Evolutionary conservation across 2,329 filamentous ascomycete genomes (phyloP), one percentile per base, ranked within the genome.

Genomic region (Aspergillus novoparasiticus): DNA sequence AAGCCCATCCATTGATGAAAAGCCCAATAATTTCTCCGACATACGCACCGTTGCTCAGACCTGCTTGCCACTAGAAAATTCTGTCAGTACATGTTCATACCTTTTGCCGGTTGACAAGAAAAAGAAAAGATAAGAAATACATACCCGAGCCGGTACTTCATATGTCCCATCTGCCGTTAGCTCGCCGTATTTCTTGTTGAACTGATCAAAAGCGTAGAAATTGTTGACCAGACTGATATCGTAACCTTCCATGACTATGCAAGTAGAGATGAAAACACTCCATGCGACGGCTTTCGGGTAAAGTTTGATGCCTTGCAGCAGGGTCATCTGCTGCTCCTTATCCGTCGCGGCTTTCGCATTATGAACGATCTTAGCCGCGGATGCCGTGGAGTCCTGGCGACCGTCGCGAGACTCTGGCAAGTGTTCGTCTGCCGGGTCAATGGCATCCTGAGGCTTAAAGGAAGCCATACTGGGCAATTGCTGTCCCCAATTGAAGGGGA

Each of bases 221-320:
- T 94, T 94, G 81, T 90, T 92, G 71, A 95, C 87, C 59, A 96
- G 82, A 71, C 87, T 89, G 63, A 95, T 84, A 74, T 96, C 92
- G 80, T 94, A 96, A 39, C 92, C 93, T 78, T 96, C 93, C 93
- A 97, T 97, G 71, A 87, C 88, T 72, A 96, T 95, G 75, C 91
- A 94, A 0, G 92, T 94, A n/a, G 90, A 94, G 77, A 97, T 94
- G 63, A 96, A 82, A 57, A 96, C 73, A 70, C 89, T 92, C 92
- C 92, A 97, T 26, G 82, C 85, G 61, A 96, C 89, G 26, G 93
- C 93, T 81, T 96, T 94, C 63, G 92, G 93, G 74, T 97, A 97
- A 30, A 95, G 84, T 73, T 84, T 87, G 76, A 96, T 84, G 66
- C 92, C 93, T 80, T 96, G 87, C 75, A 86, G 73, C 62, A 96